These are phyloP conservation scores for Pneumocystis jirovecii DNA, from an alignment of 1,139 yeast genomes.

Conservation along the genomic window DNA sequence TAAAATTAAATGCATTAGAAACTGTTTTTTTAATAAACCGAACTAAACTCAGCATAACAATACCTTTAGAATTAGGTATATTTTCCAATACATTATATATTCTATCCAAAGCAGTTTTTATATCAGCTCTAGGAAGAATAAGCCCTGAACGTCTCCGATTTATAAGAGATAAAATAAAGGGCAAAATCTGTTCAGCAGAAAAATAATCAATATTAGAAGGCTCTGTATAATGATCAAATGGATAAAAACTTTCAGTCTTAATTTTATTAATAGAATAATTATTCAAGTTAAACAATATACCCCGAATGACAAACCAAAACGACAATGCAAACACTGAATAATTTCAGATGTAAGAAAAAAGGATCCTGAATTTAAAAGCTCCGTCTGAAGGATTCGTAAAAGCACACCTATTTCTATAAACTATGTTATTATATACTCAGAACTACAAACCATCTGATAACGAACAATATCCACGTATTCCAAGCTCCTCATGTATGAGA, in stretches of 20 bases:
- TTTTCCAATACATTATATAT: slow-evolving; percentile 55
- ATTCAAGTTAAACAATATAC: neutral
- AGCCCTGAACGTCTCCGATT: slow-evolving; percentile 43
- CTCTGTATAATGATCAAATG: slow-evolving; percentile 52
- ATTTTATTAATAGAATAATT: neutral
- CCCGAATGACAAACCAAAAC: slow-evolving; percentile 52
- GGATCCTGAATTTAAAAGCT: slow-evolving; percentile 38
- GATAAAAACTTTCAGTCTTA: slow-evolving; percentile 39
- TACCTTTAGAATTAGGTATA: slow-evolving; percentile 15
- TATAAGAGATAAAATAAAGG: slow-evolving; percentile 49
- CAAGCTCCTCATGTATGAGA: slow-evolving; percentile 61
- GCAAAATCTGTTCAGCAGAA: slow-evolving; percentile 45
- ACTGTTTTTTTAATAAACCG: neutral
- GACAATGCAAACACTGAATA: slow-evolving; percentile 62
- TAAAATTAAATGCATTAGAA: neutral
- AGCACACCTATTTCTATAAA: slow-evolving; percentile 23
- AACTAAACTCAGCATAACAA: neutral
- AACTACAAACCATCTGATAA: slow-evolving; percentile 37
- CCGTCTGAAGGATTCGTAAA: slow-evolving; percentile 42
- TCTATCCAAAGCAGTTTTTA: slow-evolving; percentile 56
- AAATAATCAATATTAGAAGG: slow-evolving; percentile 30
- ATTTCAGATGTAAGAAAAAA: slow-evolving; percentile 29
- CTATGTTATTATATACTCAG: neutral
- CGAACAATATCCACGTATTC: slow-evolving; percentile 54
- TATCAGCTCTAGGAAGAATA: slow-evolving; percentile 39